phyloP scores from a whole-genome alignment of 2,329 filamentous ascomycete genomes.

The Fusarium goolgardi region DNA sequence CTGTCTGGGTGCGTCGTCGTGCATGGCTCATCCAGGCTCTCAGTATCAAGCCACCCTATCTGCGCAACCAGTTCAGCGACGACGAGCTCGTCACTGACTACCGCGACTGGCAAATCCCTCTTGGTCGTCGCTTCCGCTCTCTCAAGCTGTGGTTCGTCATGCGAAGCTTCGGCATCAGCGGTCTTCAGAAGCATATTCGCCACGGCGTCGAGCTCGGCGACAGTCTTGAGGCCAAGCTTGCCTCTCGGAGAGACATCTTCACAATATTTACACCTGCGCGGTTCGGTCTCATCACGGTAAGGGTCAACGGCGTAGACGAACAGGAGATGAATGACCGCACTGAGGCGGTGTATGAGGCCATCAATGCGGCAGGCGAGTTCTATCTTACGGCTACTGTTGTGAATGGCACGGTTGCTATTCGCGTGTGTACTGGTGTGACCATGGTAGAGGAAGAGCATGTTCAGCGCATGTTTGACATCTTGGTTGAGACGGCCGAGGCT shows the following conservation, averaged over 20 bases:
- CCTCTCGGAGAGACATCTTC: constrained; percentile 74
- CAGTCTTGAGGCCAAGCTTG: constrained; percentile 72
- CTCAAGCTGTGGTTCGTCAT: constrained; percentile 97
- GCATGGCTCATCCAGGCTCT: constrained; percentile 82
- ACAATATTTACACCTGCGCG: constrained; percentile 77
- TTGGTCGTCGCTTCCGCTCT: constrained; percentile 87
- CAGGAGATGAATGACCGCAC: constrained; percentile 75
- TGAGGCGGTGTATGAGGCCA: constrained; percentile 77
- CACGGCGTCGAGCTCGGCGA: constrained; percentile 77
- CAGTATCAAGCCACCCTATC: constrained; percentile 82
- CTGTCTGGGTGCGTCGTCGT: constrained; percentile 81
- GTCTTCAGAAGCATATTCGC: constrained; percentile 78
- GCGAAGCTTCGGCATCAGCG: constrained; percentile 81
- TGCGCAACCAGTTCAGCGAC: constrained; percentile 83
- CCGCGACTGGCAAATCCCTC: constrained; percentile 95
- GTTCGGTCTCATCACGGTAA: constrained; percentile 84
- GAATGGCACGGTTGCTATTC: constrained; percentile 79
- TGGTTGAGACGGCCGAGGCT: constrained; percentile 71
- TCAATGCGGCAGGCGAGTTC: constrained; percentile 80
- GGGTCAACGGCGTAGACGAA: constrained; percentile 59
- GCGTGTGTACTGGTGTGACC: constrained; percentile 80
- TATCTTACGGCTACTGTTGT: constrained; percentile 85
- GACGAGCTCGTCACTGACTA: constrained; percentile 91
- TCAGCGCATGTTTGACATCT: constrained; percentile 76
- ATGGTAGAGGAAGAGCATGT: constrained; percentile 78